These are phyloP conservation scores for Tuber indicum DNA, from an alignment of 495 filamentous ascomycete genomes.

Conservation along the genomic window DNA sequence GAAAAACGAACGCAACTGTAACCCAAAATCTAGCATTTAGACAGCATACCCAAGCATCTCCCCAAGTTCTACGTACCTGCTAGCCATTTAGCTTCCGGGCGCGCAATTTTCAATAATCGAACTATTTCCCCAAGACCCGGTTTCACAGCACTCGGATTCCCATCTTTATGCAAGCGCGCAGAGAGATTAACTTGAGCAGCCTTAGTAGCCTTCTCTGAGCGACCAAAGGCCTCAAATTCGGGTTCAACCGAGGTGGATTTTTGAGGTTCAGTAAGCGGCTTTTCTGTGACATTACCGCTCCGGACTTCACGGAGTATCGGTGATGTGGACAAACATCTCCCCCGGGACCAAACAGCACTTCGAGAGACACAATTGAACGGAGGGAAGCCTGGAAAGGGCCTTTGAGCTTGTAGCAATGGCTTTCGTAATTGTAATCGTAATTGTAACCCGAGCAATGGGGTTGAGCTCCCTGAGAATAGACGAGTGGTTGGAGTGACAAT, in stretches of 20 bases:
- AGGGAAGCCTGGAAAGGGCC: conserved; percentile 10
- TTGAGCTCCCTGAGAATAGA: background rate
- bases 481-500: background rate
- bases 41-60: background rate
- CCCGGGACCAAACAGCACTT: conserved; percentile 5
- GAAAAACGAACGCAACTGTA: conserved; percentile 65
- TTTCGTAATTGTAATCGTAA: background rate
- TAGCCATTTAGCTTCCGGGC: conserved; percentile 74
- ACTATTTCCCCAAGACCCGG: conserved; percentile 68
- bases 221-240: conserved; percentile 55
- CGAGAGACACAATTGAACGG: conserved; percentile 3
- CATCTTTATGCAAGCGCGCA: conserved; percentile 77
- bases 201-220: conserved; percentile 72
- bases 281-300: background rate
- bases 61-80: conserved; percentile 37
- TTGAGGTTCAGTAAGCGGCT: conserved; percentile 4
- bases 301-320: conserved; percentile 13
- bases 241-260: conserved; percentile 42
- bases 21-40: conserved; percentile 13
- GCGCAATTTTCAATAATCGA: conserved; percentile 81
- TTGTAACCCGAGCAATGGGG: background rate
- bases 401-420: background rate
- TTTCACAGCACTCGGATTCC: conserved; percentile 56
- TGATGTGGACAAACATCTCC: conserved; percentile 25
- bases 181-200: conserved; percentile 86